Percentiles rank a stretch among this genome's conserved stretches.
These are phyloP conservation scores for Glutinoglossum americanum DNA, from an alignment of 495 filamentous ascomycete species.

Conservation along the genomic window DNA sequence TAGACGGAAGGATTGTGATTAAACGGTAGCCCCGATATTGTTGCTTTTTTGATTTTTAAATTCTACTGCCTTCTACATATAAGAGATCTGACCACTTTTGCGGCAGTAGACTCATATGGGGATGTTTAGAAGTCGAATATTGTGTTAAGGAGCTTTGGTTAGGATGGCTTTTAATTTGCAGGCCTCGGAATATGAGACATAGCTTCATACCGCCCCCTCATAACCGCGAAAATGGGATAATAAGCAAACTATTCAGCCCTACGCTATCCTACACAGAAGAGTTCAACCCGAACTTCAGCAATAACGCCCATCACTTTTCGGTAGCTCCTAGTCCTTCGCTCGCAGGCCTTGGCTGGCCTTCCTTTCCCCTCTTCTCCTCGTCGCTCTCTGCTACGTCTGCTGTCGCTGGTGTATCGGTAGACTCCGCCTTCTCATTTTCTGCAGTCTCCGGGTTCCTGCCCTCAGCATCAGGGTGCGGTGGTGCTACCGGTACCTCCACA, in stretches of 20 bases:
- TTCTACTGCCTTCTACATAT: background rate
- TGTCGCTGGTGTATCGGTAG: constrained; percentile 5
- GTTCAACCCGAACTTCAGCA: background rate
- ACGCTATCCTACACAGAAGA: background rate
- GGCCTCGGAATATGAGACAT: background rate
- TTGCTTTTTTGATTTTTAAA: too few species aligned
- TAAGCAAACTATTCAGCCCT: background rate
- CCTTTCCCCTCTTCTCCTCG: constrained; percentile 31
- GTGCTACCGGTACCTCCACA: constrained; percentile 25
- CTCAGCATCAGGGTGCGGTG: constrained; percentile 69
- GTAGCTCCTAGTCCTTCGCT: constrained; percentile 58
- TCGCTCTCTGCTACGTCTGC: constrained; percentile 19
- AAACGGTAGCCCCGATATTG: too few species aligned
- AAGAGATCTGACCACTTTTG: too few species aligned
- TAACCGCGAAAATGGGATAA: background rate
- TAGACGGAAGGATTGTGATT: too few species aligned
- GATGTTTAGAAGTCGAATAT: too few species aligned
- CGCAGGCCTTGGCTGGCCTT: constrained; percentile 35
- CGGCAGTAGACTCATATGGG: too few species aligned
- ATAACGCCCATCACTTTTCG: background rate
- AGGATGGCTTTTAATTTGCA: too few species aligned
- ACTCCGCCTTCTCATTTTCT: constrained; percentile 11
- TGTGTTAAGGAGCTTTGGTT: too few species aligned
- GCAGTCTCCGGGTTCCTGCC: constrained; percentile 46
- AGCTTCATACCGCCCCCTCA: background rate